These are phyloP conservation scores for Aspergillus sp. DNA, from an alignment of 2,329 filamentous ascomycete genomes.

Conservation along the genomic window DNA sequence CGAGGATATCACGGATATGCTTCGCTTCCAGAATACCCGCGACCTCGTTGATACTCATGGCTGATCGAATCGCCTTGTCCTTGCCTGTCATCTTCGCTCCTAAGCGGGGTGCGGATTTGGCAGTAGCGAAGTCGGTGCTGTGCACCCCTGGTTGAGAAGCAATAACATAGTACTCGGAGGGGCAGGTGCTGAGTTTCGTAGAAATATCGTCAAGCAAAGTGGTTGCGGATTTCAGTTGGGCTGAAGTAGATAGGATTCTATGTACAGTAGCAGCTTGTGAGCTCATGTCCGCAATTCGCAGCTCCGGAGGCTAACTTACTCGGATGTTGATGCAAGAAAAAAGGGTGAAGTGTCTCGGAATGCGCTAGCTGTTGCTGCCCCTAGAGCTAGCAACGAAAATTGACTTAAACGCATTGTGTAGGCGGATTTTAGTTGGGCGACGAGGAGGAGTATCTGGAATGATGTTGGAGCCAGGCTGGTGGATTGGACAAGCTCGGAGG, in stretches of 20 bases:
- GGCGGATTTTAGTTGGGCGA: constrained; percentile 12
- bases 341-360: constrained; percentile 89
- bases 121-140: constrained; percentile 63
- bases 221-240: constrained; percentile 45
- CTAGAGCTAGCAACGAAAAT: constrained; percentile 49
- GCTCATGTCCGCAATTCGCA: constrained; percentile 16
- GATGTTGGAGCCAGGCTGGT: constrained; percentile 31
- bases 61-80: constrained; percentile 55
- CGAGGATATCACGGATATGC: constrained; percentile 43
- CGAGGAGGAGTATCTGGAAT: constrained; percentile 21
- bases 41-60: constrained; percentile 54
- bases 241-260: constrained; percentile 42
- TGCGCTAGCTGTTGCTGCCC: constrained; percentile 63
- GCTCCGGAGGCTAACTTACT: constrained; percentile 56
- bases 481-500: constrained; percentile 29
- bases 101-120: constrained; percentile 54
- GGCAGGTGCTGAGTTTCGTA: constrained; percentile 61
- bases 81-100: constrained; percentile 50
- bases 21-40: constrained; percentile 49
- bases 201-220: constrained; percentile 45
- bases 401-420: constrained; percentile 44
- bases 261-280: constrained; percentile 21
- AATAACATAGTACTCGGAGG: constrained; percentile 73
- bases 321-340: constrained; percentile 78
- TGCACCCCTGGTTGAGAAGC: constrained; percentile 75